phyloP scores from a whole-genome alignment of 345 rosid genomes.

The Orychophragmus violaceus region DNA sequence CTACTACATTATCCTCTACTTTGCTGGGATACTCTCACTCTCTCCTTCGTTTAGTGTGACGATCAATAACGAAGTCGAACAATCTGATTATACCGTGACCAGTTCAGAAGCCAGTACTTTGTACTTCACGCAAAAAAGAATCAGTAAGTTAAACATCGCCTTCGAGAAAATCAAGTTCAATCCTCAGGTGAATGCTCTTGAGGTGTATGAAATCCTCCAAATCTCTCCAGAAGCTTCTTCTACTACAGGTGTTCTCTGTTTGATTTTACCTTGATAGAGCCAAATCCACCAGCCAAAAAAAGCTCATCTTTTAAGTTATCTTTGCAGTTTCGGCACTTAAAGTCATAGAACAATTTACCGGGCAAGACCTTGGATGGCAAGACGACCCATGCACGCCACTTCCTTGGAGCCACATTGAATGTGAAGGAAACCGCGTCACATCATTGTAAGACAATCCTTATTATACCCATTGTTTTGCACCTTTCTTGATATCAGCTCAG shows the following conservation, averaged over 20 bases:
- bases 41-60: slow-evolving; percentile 61
- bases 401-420: slow-evolving; percentile 62
- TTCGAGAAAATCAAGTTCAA: slow-evolving; percentile 44
- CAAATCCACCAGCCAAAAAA: not conserved
- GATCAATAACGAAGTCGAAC: slow-evolving; percentile 49
- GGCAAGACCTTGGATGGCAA: slow-evolving; percentile 77
- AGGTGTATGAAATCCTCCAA: slow-evolving; percentile 58
- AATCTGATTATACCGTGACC: slow-evolving; percentile 45
- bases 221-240: slow-evolving; percentile 72
- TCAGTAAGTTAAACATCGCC: slow-evolving; percentile 53
- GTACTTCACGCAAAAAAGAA: slow-evolving; percentile 40
- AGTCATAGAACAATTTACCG: slow-evolving; percentile 73
- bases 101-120: slow-evolving; percentile 45
- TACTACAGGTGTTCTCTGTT: slow-evolving; percentile 56
- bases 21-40: slow-evolving; percentile 70
- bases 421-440: slow-evolving; percentile 72
- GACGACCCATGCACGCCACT: slow-evolving; percentile 89
- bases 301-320: slow-evolving; percentile 3
- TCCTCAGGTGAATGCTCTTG: slow-evolving; percentile 73
- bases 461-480: not conserved
- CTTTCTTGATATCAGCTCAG: slow-evolving; percentile 17
- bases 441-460: slow-evolving; percentile 47
- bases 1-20: slow-evolving; percentile 70
- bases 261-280: not conserved
- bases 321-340: slow-evolving; percentile 83